These are phyloP conservation scores for Fusarium sp. DNA, from an alignment of 2,329 filamentous ascomycete species.

Conservation along the genomic window DNA sequence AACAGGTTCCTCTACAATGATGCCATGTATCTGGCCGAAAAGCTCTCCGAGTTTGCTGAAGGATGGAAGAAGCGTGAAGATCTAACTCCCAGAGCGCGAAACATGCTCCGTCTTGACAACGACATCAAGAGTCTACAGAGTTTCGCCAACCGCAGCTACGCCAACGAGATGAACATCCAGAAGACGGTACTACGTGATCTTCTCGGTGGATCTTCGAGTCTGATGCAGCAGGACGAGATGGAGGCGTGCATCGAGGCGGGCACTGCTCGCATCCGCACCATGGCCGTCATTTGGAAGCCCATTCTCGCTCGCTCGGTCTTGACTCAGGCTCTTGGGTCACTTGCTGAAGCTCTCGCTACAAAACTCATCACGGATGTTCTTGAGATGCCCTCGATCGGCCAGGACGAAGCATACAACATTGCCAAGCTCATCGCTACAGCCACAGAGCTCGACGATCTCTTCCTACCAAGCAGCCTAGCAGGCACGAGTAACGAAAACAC, in stretches of 20 bases:
- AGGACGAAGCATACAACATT: conserved; percentile 72
- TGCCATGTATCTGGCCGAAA: conserved; percentile 70
- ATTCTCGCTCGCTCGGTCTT: conserved; percentile 71
- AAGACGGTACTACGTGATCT: conserved; percentile 71
- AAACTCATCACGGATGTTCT: conserved; percentile 71
- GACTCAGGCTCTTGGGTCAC: conserved; percentile 70
- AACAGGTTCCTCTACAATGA: conserved; percentile 75
- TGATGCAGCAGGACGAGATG: conserved; percentile 67
- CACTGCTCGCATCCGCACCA: conserved; percentile 61
- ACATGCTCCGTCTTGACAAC: conserved; percentile 67
- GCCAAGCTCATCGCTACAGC: conserved; percentile 67
- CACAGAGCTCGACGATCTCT: conserved; percentile 70
- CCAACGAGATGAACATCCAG: conserved; percentile 69
- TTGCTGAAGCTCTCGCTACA: conserved; percentile 67
- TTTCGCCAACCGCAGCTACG: conserved; percentile 71
- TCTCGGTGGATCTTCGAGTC: conserved; percentile 68
- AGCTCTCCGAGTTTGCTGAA: conserved; percentile 59
- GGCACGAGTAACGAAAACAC: conserved; percentile 36
- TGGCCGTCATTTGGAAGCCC: conserved; percentile 66
- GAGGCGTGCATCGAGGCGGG: conserved; percentile 64
- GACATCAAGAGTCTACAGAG: conserved; percentile 68
- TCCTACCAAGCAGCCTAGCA: conserved; percentile 58
- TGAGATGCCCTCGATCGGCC: conserved; percentile 69
- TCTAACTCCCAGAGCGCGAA: conserved; percentile 60
- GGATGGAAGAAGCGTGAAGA: conserved; percentile 66